Evolutionary conservation across 1,139 yeast species (phyloP).

Genomic region (Yamadazyma triangularis): DNA sequence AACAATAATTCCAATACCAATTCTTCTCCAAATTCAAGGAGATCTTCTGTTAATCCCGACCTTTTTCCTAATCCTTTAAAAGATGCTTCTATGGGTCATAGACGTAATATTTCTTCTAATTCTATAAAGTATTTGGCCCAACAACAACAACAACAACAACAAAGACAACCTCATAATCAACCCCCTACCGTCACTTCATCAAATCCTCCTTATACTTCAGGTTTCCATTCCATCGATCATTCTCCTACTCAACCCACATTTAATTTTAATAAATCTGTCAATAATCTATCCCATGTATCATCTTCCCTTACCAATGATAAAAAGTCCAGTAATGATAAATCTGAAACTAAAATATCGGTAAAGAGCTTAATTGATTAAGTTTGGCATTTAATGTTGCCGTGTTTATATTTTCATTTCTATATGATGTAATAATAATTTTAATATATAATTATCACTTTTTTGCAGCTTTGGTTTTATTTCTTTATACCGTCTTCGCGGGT

Average conservation of each 20-base stretch:
- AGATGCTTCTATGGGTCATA: slow-evolving; percentile 15
- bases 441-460: neutral
- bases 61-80: slow-evolving; percentile 37
- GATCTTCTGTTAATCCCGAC: slow-evolving; percentile 39
- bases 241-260: slow-evolving; percentile 13
- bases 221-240: slow-evolving; percentile 7
- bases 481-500: too few relatives aligned
- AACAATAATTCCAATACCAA: slow-evolving; percentile 19
- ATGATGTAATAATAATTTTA: neutral
- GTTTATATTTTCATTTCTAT: neutral
- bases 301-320: slow-evolving; percentile 7
- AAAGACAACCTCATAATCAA: slow-evolving; percentile 3
- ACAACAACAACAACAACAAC: slow-evolving; percentile 2
- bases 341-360: slow-evolving; percentile 16
- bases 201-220: neutral
- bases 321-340: slow-evolving; percentile 5
- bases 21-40: slow-evolving; percentile 27
- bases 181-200: slow-evolving; percentile 1
- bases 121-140: slow-evolving; percentile 23
- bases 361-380: slow-evolving; percentile 23
- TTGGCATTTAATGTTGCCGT: too few relatives aligned
- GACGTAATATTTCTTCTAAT: slow-evolving; percentile 28
- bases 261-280: slow-evolving; percentile 9
- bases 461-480: neutral
- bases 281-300: slow-evolving; percentile 11